Base-by-base conservation (phyloP, 2,329 filamentous ascomycete species). In the Davidsoniella eucalypti region DNA sequence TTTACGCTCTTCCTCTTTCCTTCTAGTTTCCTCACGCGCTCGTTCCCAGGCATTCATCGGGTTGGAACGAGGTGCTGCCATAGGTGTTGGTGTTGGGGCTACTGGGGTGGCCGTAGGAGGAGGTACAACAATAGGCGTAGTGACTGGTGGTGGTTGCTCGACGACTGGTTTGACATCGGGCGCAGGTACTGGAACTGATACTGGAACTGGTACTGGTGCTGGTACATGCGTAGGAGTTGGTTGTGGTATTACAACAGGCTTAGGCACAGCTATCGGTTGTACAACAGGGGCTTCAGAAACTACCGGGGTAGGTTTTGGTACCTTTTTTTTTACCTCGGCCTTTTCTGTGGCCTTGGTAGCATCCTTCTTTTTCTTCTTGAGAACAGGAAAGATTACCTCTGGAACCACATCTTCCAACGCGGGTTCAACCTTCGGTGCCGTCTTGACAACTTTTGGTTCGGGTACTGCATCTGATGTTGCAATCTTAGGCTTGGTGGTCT, bases 21-120 rank as follows among this genome's bases (percentile, higher is more conserved):
- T 73, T 41, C 74, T 68, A 17, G 74, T 81, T 56, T 84, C 80
- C 58, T 84, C 80, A 49, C 80, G 69, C 3, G 79, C 80, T 60
- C 76, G 82, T 56, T 84, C 79, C 80, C 80, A 84, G 0, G 75
- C 68, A 26, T 52, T 52, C 18, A 52, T 17, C 10, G 51, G 51
- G 41, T 46, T 52, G 14, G 47, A 37, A 4, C 37, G 43, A 21
- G 16, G 16, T 21, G 40, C 23, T 21, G 26, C 17, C 16, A 36
- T 18, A 25, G 51, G 41, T 36, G 37, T 37, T 9, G 51, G 41
- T 36, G 23, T 37, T 9, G 46, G 36, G 12, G 14, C 46, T 5
- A 17, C n/a, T 21, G 44, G 33, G 18, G 37, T 29, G 2, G 18
- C 18, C 16, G 42, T 29, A 2, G 33, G 42, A 39, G 49, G 29